A percentile compares a stretch with the other conserved stretches of the same genome.
These are phyloP conservation scores for Penicillium cataractarum DNA, from an alignment of 495 filamentous ascomycete species.

Conservation along the genomic window DNA sequence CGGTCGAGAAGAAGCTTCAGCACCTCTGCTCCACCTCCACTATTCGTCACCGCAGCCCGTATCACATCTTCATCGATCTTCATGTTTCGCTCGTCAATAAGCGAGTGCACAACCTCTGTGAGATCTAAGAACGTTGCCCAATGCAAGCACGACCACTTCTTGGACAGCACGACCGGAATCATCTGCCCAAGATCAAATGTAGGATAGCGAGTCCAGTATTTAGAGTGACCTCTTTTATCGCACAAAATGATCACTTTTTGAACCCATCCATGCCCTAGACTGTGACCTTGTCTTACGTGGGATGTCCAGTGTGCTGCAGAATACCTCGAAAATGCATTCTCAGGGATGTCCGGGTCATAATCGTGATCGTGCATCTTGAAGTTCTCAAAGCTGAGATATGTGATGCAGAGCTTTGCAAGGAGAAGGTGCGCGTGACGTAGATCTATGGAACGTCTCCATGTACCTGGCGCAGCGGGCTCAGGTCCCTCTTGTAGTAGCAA, in stretches of 20 bases:
- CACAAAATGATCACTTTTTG: not conserved
- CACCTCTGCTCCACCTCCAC: not conserved
- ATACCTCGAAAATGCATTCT: not conserved
- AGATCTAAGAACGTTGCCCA: not conserved
- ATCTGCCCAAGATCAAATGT: no score
- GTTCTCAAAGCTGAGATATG: not conserved
- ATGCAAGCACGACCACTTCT: not conserved
- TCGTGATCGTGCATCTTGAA: not conserved
- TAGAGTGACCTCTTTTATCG: not conserved
- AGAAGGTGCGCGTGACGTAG: not conserved
- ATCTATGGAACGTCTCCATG: not conserved
- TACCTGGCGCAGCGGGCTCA: not conserved
- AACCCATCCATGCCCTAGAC: not conserved
- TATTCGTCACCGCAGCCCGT: not conserved
- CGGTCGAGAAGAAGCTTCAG: not conserved
- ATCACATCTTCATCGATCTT: not conserved
- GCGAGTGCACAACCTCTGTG: not conserved
- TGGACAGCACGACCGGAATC: no score
- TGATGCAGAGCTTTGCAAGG: not conserved
- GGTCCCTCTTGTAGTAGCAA: not conserved
- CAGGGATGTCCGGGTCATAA: not conserved
- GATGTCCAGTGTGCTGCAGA: not conserved
- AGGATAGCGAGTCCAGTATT: not conserved
- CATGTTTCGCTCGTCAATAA: not conserved
- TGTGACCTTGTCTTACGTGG: not conserved